Evolutionary conservation across 148 eudicot species (phyloP).

Genomic region (Camellia sinensis): DNA sequence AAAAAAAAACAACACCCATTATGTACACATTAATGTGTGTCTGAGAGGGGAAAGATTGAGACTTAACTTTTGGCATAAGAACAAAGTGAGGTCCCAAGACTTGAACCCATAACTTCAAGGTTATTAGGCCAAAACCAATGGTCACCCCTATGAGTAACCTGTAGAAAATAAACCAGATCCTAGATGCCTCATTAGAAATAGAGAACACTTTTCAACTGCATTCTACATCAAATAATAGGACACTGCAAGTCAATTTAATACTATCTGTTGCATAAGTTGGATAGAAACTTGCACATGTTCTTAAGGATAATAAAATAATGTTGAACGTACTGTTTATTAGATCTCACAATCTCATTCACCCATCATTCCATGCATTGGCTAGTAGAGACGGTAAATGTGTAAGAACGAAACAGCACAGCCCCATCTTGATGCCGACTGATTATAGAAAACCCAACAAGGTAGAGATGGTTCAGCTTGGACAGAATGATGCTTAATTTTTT

Average conservation of each 20-base stretch:
- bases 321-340: constrained; percentile 4
- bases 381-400: neutral
- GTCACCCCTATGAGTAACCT: too few species aligned
- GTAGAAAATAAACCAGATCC: neutral
- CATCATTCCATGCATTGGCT: constrained; percentile 1
- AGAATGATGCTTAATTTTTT: neutral
- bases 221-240: neutral
- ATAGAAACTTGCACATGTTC: neutral
- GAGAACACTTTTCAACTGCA: constrained; percentile 1
- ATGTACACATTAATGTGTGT: too few species aligned
- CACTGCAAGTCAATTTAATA: neutral
- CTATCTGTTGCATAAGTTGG: neutral
- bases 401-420: neutral
- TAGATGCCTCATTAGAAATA: neutral
- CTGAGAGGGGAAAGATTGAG: too few species aligned
- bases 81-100: too few species aligned
- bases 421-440: neutral
- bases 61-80: too few species aligned
- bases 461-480: constrained; percentile 7
- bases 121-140: too few species aligned
- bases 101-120: too few species aligned
- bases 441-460: constrained; percentile 7
- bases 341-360: constrained; percentile 3
- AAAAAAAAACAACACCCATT: too few species aligned
- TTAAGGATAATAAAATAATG: neutral